A percentile compares a stretch with the other conserved stretches of the same genome.
Conservation (phyloP, 768 basidiomycete species). For the Russula virescens region DNA sequence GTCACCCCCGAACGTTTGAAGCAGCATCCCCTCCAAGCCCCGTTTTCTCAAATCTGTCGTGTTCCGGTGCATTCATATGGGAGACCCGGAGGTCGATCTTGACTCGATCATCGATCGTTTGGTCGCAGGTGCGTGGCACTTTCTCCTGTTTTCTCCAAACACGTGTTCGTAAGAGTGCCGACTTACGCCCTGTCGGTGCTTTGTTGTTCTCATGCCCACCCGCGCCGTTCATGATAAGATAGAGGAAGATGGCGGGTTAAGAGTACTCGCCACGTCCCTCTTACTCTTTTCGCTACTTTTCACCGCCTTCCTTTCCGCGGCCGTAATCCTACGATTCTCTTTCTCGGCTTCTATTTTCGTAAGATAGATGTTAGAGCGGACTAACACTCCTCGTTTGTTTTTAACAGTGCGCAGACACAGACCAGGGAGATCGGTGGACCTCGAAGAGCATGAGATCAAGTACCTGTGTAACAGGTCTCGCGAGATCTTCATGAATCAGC, state of each 20-base stretch:
- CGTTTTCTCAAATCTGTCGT: too few relatives aligned
- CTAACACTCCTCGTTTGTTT: neutral
- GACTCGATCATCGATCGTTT: conserved; percentile 98
- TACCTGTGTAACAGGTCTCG: conserved; percentile 96
- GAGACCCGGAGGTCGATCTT: conserved; percentile 86
- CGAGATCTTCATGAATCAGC: conserved; percentile 98
- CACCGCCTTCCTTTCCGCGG: too few relatives aligned
- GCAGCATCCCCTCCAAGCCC: too few relatives aligned
- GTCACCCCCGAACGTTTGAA: too few relatives aligned
- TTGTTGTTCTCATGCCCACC: too few relatives aligned
- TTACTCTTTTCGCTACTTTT: too few relatives aligned
- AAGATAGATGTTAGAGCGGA: neutral
- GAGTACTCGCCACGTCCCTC: neutral
- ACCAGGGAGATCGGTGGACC: conserved; percentile 94
- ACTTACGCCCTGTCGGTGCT: too few relatives aligned
- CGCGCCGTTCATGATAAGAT: too few relatives aligned
- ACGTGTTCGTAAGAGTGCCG: too few relatives aligned
- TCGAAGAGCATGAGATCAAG: conserved; percentile 99
- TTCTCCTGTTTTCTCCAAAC: neutral
- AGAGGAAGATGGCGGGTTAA: neutral
- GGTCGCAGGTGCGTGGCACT: conserved; percentile 74
- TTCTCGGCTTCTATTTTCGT: neutral
- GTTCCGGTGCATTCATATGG: conserved; percentile 39
- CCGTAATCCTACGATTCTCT: conserved; percentile 16
- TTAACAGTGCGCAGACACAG: conserved; percentile 88